These are phyloP conservation scores for Stenocarpella maydis DNA, from an alignment of 2,329 filamentous ascomycete genomes.

Conservation along the genomic window DNA sequence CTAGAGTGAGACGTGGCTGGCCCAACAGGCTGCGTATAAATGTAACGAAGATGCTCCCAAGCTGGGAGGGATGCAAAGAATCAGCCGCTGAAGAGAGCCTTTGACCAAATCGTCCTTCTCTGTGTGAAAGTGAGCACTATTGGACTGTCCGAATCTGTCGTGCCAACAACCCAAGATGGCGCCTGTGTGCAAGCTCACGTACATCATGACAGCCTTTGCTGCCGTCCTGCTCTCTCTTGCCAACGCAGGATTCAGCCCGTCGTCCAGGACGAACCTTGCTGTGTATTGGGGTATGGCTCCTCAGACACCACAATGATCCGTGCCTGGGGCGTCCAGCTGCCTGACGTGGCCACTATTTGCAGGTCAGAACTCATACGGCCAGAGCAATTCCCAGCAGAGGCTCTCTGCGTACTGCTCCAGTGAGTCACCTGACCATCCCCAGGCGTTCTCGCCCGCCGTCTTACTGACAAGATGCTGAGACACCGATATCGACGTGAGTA, in stretches of 20 bases:
- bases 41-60: not conserved
- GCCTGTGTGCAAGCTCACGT: not conserved
- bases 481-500: conserved; percentile 54
- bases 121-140: too few relatives aligned
- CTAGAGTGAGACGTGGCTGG: not conserved
- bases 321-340: not conserved
- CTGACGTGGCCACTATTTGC: not conserved
- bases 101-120: not conserved
- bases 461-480: conserved; percentile 44
- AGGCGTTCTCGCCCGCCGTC: too few relatives aligned
- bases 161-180: conserved; percentile 18
- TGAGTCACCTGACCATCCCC: conserved; percentile 45
- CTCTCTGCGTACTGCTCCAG: conserved; percentile 67
- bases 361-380: conserved; percentile 68
- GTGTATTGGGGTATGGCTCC: conserved; percentile 69
- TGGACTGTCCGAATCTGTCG: not conserved
- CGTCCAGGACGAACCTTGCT: conserved; percentile 62
- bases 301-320: conserved; percentile 19
- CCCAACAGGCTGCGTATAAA: conserved; percentile 20
- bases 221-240: conserved; percentile 41
- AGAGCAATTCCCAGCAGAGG: conserved; percentile 59
- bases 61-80: not conserved
- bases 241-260: conserved; percentile 54
- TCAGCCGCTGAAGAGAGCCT: not conserved
- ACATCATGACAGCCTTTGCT: not conserved